phyloP scores from a whole-genome alignment of 73 alveolate genomes.

The Effrenium voratum region DNA sequence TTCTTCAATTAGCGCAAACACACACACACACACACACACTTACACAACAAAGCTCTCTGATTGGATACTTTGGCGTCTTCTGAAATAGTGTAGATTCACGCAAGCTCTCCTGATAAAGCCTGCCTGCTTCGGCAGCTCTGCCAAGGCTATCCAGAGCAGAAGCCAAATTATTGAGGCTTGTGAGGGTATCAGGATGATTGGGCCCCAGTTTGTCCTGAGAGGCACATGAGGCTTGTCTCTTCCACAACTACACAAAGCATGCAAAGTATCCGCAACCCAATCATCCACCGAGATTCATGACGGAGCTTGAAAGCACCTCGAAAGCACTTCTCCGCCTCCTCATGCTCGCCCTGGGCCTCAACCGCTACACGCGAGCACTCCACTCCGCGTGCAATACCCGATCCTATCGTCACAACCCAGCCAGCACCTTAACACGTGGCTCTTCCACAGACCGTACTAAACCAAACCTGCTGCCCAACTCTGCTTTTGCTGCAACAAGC shows the following conservation, averaged over 20 bases:
- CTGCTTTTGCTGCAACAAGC: too few relatives aligned
- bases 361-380: neutral
- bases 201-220: conserved; percentile 65
- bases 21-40: too few relatives aligned
- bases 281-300: neutral
- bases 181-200: conserved; percentile 78
- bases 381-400: too few relatives aligned
- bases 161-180: conserved; percentile 86
- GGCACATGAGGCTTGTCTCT: neutral
- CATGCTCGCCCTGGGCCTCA: conserved; percentile 80
- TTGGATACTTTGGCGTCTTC: too few relatives aligned
- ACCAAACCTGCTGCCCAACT: too few relatives aligned
- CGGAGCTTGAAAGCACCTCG: conserved; percentile 74
- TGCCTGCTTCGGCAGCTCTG: conserved; percentile 64
- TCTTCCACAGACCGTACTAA: too few relatives aligned
- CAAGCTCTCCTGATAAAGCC: conserved; percentile 74
- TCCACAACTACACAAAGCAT: neutral
- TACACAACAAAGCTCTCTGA: too few relatives aligned
- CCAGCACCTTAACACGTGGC: too few relatives aligned
- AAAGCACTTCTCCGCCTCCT: conserved; percentile 88
- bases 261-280: neutral
- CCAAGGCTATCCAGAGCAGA: conserved; percentile 78
- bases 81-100: too few relatives aligned
- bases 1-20: too few relatives aligned
- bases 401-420: too few relatives aligned